These are phyloP conservation scores for Agastache rugosa DNA, from an alignment of 257 asterid species.

Conservation along the genomic window DNA sequence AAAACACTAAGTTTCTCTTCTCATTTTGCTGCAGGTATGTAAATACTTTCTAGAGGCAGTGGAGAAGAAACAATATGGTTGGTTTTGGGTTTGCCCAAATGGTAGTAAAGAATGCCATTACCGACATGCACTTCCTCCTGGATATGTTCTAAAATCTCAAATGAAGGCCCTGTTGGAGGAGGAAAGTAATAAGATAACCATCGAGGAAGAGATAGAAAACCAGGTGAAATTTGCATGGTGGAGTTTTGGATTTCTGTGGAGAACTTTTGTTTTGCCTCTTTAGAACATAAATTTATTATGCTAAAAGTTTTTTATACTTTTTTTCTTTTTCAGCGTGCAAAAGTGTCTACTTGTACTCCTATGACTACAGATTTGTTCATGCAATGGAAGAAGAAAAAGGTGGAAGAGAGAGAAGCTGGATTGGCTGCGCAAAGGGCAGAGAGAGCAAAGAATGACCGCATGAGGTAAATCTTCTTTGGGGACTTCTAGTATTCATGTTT, in stretches of 20 bases:
- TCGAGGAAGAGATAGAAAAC: conserved; percentile 96
- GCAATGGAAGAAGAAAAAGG: conserved; percentile 89
- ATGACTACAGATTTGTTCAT: conserved; percentile 83
- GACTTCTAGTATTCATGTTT: conserved; percentile 14
- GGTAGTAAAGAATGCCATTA: conserved; percentile 89
- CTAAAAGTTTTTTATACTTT: conserved; percentile 23
- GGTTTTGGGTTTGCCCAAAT: conserved; percentile 98
- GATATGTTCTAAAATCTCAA: conserved; percentile 89
- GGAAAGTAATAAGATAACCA: conserved; percentile 71
- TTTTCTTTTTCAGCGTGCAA: conserved; percentile 66
- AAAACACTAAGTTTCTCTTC: conserved; percentile 1
- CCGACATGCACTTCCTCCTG: conserved; percentile 98
- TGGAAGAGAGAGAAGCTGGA: conserved; percentile 83
- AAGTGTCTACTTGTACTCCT: conserved; percentile 71
- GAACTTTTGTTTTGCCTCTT: neutral
- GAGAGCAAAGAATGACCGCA: conserved; percentile 95
- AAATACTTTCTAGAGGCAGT: conserved; percentile 93
- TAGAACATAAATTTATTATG: neutral
- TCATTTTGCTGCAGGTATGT: conserved; percentile 64
- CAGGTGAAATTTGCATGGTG: conserved; percentile 55
- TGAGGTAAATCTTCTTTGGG: conserved; percentile 65
- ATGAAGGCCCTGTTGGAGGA: conserved; percentile 96
- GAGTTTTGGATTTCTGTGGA: conserved; percentile 3
- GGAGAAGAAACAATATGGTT: conserved; percentile 98
- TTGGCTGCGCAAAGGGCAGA: conserved; percentile 91